Base-by-base conservation (phyloP, 768 basidiomycete genomes). In the Rhizopogon vinicolor region DNA sequence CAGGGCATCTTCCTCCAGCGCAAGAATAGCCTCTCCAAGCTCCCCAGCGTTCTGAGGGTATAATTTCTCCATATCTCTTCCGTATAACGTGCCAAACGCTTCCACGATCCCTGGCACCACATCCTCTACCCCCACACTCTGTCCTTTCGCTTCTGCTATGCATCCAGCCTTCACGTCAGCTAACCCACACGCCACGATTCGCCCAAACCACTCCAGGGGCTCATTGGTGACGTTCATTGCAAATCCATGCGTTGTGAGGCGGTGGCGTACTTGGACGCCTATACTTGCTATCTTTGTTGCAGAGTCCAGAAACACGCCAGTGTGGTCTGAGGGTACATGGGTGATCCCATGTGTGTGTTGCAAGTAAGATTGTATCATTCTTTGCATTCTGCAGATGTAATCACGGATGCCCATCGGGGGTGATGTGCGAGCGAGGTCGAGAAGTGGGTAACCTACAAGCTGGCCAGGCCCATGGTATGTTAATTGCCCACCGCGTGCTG, bases 381-480 rank as follows among this genome's bases (percentile, higher is more conserved):
- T 79, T 66, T 98, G 91, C 69, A 98, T 77, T 44, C 79, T 81
- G 69, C 89, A 91, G 41, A 98, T 87, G 68, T 97, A 98, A 59
- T 87, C 85, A 46, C 88, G 84, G 28, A 86, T 83, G 54, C 85
- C 78, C 67, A 83, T 76, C 51, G 86, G 74, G 7, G 94, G 91
- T 44, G 81, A 74, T 62, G 87, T 84, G 35, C 86, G 84, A n/a
- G 83, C 83, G 18, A 98, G 80, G 74, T 98, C 96, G 50, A 98
- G 77, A 51, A 98, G 77, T 2, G 94, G 93, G 68, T 99, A 99
- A 29, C 94, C 97, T 14, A 98, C 90, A 63, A 99, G 78, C 72
- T 99, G 97, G 6, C 97, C 97, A 1, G 97, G 95, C 0, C 97
- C 97, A 69, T 99, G 97, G 70, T 92, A 99, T 1, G 97, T 99